A percentile compares a stretch with the other conserved stretches of the same genome.
Conservation (phyloP, 2,329 filamentous ascomycete species). For the Verticillium dahliae region DNA sequence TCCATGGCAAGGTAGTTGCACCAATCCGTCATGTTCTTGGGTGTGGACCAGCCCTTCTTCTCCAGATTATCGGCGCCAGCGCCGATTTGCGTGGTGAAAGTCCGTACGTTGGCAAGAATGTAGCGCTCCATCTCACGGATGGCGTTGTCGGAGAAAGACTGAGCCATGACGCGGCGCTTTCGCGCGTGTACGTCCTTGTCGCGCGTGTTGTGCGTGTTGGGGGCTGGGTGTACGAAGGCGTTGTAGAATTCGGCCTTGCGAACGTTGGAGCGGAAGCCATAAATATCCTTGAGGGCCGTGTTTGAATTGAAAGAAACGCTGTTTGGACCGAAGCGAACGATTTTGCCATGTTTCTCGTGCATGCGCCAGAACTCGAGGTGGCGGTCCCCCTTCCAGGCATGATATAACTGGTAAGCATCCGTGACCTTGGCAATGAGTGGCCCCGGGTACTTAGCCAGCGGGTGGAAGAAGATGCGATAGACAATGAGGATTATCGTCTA, state of each 20-base stretch:
- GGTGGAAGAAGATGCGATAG: slow-evolving; percentile 58
- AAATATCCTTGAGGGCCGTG: slow-evolving; percentile 59
- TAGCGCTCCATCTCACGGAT: slow-evolving; percentile 63
- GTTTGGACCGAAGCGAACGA: slow-evolving; percentile 75
- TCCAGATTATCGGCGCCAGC: slow-evolving; percentile 27
- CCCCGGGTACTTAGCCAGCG: slow-evolving; percentile 58
- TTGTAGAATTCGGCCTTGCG: slow-evolving; percentile 68
- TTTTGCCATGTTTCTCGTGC: slow-evolving; percentile 63
- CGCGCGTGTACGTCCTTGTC: slow-evolving; percentile 63
- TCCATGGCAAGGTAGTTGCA: slow-evolving; percentile 58
- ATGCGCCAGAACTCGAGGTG: slow-evolving; percentile 66
- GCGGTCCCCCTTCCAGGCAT: slow-evolving; percentile 67
- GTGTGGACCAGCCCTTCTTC: slow-evolving; percentile 48
- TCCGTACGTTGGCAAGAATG: slow-evolving; percentile 59
- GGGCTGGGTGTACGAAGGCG: slow-evolving; percentile 62
- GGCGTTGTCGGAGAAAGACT: slow-evolving; percentile 62
- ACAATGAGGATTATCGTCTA: slow-evolving; percentile 35
- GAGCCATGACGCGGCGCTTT: slow-evolving; percentile 65
- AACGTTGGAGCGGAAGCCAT: slow-evolving; percentile 57
- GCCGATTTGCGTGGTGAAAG: slow-evolving; percentile 56
- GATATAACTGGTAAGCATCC: slow-evolving; percentile 62
- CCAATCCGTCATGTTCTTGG: slow-evolving; percentile 58
- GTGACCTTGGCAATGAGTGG: slow-evolving; percentile 58
- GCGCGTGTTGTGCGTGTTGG: slow-evolving; percentile 68
- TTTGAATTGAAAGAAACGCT: slow-evolving; percentile 71